Evolutionary conservation across 768 basidiomycete genomes (phyloP), one percentile per base, ranked within the genome.

Genomic region (Mycena albidolilacea): DNA sequence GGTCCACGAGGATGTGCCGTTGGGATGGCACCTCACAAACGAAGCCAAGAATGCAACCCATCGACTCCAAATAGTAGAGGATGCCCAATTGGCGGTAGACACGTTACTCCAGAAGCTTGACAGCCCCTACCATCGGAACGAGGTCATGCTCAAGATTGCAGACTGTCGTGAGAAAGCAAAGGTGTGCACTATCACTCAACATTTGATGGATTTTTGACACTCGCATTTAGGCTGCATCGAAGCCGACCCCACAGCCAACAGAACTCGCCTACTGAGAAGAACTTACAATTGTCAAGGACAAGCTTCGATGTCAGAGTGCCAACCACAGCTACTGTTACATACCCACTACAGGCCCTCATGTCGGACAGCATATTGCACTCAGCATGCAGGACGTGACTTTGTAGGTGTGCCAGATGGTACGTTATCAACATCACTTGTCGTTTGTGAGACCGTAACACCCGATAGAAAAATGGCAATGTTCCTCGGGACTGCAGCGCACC

Each of bases 381-480:
- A 52, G 5, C 7, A 52, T 52, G 17, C 50, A 52, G 50, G 50
- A 52, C 10, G 21, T 52, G 3, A 52, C 50, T 52, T 52, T 52
- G 6, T 52, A n/a, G 50, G 50, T n/a, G 7, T 10, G 50, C n/a
- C 19, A 52, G n/a, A 52, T 52, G 50, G 50, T 52, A 10, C 50
- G 46, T 41, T 48, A 15, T 48, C 7, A n/a, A n/a, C 10, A 52
- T 52, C 50, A 6, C 3, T 6, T 6, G 41, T 41, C 41, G 7
- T 41, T n/a, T 6, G 17, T 10, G 6, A 17, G 50, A 5, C n/a
- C 10, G 6, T 52, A n/a, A 52, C n/a, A 52, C 50, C 50, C 2
- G 10, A 52, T 52, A 52, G 50, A 52, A 52, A 52, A 52, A 52
- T 21, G 50, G 50, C 50, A 52, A 52, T 21, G 50, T 52, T 52